Evolutionary conservation across 306 rosid species (phyloP).

Genomic region (Trifolium repens): DNA sequence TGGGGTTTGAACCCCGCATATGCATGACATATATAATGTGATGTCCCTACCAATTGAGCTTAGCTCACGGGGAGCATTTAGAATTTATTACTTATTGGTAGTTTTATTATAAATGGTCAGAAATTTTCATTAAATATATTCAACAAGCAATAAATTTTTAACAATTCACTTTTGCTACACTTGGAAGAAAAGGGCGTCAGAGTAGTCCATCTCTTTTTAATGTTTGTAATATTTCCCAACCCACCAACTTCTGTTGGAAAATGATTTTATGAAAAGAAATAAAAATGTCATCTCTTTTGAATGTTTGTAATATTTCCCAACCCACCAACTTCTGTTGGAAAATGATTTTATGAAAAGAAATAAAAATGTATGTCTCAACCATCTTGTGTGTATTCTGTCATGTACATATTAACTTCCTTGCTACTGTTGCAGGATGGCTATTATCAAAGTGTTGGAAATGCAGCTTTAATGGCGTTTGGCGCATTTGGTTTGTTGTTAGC

Average conservation of each 20-base stretch:
- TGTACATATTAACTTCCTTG: conserved; percentile 22
- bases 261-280: neutral
- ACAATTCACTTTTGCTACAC: conserved; percentile 7
- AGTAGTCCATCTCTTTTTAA: conserved; percentile 8
- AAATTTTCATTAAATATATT: conserved; percentile 14
- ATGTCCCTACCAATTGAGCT: no score
- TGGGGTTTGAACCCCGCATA: no score
- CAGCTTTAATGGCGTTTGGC: conserved; percentile 64
- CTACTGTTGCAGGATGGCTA: conserved; percentile 68
- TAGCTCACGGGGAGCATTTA: neutral
- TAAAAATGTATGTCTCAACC: neutral
- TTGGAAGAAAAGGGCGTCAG: neutral
- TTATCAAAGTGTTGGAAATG: conserved; percentile 64
- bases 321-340: conserved; percentile 18
- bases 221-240: conserved; percentile 33
- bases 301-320: conserved; percentile 33
- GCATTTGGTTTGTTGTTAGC: conserved; percentile 73
- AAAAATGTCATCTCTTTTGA: neutral
- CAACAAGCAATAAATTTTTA: conserved; percentile 22
- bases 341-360: conserved; percentile 1
- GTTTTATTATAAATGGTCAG: neutral
- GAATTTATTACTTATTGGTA: neutral
- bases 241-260: conserved; percentile 20
- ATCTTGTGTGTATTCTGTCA: conserved; percentile 21
- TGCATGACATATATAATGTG: no score